Evolutionary conservation across 768 basidiomycete species (phyloP), one percentile per base, ranked within the genome.

Genomic region (Kwoniella mangroviensis): DNA sequence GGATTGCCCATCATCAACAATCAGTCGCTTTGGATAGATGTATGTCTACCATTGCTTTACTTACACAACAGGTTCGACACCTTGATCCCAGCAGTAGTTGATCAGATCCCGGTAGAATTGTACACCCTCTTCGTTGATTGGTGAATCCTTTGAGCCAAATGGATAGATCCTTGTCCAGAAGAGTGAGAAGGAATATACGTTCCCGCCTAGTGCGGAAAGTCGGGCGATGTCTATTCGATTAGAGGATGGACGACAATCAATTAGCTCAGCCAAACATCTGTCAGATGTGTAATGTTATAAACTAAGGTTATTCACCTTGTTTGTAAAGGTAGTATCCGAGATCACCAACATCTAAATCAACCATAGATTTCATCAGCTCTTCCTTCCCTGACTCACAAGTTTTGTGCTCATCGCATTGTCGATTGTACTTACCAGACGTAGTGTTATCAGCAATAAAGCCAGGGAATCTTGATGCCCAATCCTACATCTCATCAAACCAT

Each of bases 261-360:
- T 2, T 4, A 26, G 26, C 26, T 26, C 26, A 26, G 26, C 26
- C 26, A 26, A 26, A 26, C 2, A 26, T 26, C 26, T 26, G 26
- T 26, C 26, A 26, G 26, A 4, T 26, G 26, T 26, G 26, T 19
- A 58, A 10, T 58, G 26, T 26, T 1, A 9, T 13, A 34, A 2
- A 4, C 22, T 51, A 12, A 17, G 40, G 15, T 9, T n/a, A 40
- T 43, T 83, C 83, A 70, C 87, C 87, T 76, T 86, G 85, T 71
- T 88, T 88, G 78, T 87, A 88, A 51, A 87, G 80, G 68, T 82
- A 87, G 70, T 88, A 87, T 51, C 87, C 86, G 19, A 87, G 75
- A 73, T 86, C 86, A 83, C 87, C 77, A 28, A 72, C 65, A 52
- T 72, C 65, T 67, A 51, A 4, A 34, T 15, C 2, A n/a, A 0